Evolutionary conservation across 306 rosid genomes (phyloP).

Genomic region (Sophora flavescens): DNA sequence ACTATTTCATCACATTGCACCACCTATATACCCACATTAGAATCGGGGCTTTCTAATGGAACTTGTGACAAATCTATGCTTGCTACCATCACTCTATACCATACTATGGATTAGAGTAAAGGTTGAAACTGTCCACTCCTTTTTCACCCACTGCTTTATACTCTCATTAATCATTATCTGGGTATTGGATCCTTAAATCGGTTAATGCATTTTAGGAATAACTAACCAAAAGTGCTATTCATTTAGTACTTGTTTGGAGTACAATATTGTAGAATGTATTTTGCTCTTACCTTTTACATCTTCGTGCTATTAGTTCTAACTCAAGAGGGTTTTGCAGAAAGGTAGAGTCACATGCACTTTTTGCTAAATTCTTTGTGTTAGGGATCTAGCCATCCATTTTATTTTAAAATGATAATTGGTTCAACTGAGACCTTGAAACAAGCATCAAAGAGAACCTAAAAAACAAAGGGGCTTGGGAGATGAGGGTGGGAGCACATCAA

Average conservation of each 20-base stretch:
- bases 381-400: not conserved
- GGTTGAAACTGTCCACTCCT: not conserved
- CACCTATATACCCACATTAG: slow-evolving; percentile 1
- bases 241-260: slow-evolving; percentile 16
- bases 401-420: not conserved
- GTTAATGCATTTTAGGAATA: not conserved
- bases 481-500: not conserved
- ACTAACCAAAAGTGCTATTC: not conserved
- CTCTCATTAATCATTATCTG: not conserved
- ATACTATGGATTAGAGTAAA: not conserved
- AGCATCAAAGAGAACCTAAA: not conserved
- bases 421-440: not conserved
- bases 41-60: not conserved
- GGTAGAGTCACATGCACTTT: not conserved
- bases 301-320: not conserved
- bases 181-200: not conserved
- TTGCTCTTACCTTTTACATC: not conserved
- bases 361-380: not conserved
- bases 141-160: not conserved
- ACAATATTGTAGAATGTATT: not conserved
- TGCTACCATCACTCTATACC: not conserved
- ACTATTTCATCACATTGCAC: not conserved
- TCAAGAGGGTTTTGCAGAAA: not conserved
- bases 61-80: slow-evolving; percentile 13
- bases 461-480: not conserved